Percentiles rank a stretch among this genome's conserved stretches.
phyloP scores from a whole-genome alignment of 352 stramenopile genomes.

The Pythium utonaiense region DNA sequence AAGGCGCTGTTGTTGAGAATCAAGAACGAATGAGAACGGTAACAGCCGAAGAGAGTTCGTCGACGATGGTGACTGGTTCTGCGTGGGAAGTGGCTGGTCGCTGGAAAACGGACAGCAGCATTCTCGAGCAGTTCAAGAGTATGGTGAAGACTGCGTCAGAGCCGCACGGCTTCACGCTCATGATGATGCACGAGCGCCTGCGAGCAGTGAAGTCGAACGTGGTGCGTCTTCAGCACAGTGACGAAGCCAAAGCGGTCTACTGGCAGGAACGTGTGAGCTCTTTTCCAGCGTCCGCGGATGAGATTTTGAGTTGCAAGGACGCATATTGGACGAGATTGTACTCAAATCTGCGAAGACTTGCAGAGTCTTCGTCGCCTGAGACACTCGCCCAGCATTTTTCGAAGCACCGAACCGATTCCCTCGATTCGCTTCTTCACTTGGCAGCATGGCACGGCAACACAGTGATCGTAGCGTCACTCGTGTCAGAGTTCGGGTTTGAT shows the following conservation, averaged over 20 bases:
- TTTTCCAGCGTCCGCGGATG: conserved; percentile 2
- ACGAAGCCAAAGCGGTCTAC: background rate
- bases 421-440: conserved; percentile 53
- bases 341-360: conserved; percentile 4
- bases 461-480: conserved; percentile 9
- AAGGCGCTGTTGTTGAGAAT: background rate
- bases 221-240: background rate
- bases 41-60: no score
- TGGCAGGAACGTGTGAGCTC: conserved; percentile 2
- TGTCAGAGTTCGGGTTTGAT: conserved; percentile 29
- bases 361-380: background rate
- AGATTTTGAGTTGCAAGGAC: background rate
- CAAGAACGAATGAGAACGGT: background rate
- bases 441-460: conserved; percentile 45
- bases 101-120: no score
- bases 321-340: conserved; percentile 11
- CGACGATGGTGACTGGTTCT: no score
- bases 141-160: background rate
- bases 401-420: conserved; percentile 8
- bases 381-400: background rate
- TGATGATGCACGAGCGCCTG: conserved; percentile 15
- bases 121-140: background rate
- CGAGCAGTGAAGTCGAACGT: background rate
- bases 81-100: no score
- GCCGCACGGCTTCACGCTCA: conserved; percentile 3